phyloP scores from a whole-genome alignment of 2,329 filamentous ascomycete genomes.

The Fusarium sororula region DNA sequence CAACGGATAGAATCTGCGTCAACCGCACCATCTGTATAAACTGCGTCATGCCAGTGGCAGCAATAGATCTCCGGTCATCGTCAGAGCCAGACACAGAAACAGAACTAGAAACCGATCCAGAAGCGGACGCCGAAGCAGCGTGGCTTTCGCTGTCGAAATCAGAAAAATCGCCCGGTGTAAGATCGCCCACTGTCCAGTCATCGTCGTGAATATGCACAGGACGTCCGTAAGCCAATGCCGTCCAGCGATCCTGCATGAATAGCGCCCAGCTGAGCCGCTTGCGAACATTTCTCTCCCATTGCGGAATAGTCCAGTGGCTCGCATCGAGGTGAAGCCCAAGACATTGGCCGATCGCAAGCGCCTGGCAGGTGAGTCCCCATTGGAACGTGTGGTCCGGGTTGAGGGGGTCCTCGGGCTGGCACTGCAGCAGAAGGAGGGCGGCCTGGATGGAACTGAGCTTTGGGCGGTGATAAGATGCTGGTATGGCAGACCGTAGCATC shows the following conservation, averaged over 20 bases:
- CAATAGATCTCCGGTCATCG: conserved; percentile 45
- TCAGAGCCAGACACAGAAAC: conserved; percentile 30
- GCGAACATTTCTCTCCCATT: conserved; percentile 65
- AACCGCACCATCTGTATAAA: conserved; percentile 59
- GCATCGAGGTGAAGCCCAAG: conserved; percentile 66
- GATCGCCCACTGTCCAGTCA: conserved; percentile 43
- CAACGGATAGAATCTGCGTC: conserved; percentile 56
- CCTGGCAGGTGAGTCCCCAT: conserved; percentile 54
- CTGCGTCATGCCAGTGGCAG: conserved; percentile 50
- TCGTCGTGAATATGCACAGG: conserved; percentile 45
- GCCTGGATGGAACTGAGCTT: conserved; percentile 45
- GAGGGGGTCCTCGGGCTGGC: conserved; percentile 45
- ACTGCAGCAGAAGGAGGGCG: conserved; percentile 42
- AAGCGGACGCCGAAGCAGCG: conserved; percentile 2
- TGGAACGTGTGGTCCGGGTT: conserved; percentile 48
- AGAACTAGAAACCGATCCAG: conserved; percentile 23
- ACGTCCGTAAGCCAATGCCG: conserved; percentile 43
- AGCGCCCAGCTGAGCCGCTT: conserved; percentile 68
- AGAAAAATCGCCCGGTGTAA: conserved; percentile 47
- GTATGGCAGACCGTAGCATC: conserved; percentile 39
- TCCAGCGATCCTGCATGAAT: conserved; percentile 70
- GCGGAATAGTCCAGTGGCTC: conserved; percentile 64
- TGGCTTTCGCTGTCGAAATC: conserved; percentile 37
- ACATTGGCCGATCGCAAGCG: conserved; percentile 60
- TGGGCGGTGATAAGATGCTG: conserved; percentile 44